Evolutionary conservation across 305 asterid genomes (phyloP), one percentile per base, ranked within the genome.

Genomic region (Lippia alba): DNA sequence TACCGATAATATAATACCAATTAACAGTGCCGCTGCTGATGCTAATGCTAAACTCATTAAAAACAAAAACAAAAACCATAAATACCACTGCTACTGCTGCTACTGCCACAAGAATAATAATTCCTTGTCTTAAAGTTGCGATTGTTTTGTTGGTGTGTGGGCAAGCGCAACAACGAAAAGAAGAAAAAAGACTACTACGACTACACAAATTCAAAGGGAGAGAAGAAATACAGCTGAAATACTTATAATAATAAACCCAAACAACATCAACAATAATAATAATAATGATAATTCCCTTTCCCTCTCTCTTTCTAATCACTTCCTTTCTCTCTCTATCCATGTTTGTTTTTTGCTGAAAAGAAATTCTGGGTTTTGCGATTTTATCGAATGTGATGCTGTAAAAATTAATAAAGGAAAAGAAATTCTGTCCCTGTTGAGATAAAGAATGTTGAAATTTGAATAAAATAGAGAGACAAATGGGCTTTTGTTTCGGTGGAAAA

Each of bases 361-460:
- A 32, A 46, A 34, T 51, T 66, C 66, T 61, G 74, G 78, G 73
- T 33, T 56, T 64, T 74, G 56, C 61, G 81, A 76, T 67, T 24
- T 78, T 72, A 79, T 81, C 81, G 82, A 79, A 70, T 75, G 75
- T 68, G 81, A 73, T 83, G 91, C 85, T 69, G 84, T 78, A 76
- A 76, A 80, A 75, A 78, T 15, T 56, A 45, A 32, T 12, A n/a
- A 68, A 32, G 24, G 10, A 44, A 78, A 50, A 49, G 30, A 30
- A 54, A 40, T 11, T 54, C 62, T 65, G 62, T 61, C 48, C 34
- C 71, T 56, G 54, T 15, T 34, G 24, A 36, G 77, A 75, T 75
- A 82, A 75, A 84, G 78, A 70, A 80, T 55, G 82, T 49, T 33
- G 79, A 72, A 62, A 24, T 24, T 24, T 24, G 30, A 24, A 24